phyloP scores from a whole-genome alignment of 2,329 filamentous ascomycete genomes.

The Aspergillus sp. region DNA sequence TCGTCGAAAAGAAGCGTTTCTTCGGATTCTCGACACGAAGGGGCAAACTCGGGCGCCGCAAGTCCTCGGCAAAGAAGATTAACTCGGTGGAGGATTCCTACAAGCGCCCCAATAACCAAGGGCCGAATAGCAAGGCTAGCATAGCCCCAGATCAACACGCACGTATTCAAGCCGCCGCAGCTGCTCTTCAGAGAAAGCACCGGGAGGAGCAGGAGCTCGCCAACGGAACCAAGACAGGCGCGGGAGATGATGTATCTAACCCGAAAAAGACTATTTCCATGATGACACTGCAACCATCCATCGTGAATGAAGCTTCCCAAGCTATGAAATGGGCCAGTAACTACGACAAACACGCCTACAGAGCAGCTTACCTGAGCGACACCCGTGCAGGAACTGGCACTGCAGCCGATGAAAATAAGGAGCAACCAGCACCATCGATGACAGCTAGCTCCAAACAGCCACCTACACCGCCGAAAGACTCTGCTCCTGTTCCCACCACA shows the following conservation, averaged over 20 bases:
- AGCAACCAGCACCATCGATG: constrained; percentile 21
- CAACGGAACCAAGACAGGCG: constrained; percentile 56
- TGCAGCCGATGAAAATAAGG: constrained; percentile 46
- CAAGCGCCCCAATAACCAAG: constrained; percentile 49
- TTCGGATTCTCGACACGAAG: constrained; percentile 79
- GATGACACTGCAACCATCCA: constrained; percentile 79
- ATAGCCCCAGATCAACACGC: constrained; percentile 91
- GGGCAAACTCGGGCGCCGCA: constrained; percentile 66
- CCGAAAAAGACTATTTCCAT: constrained; percentile 81
- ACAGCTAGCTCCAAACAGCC: constrained; percentile 29
- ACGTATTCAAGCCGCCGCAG: constrained; percentile 86
- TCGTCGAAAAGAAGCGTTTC: constrained; percentile 92
- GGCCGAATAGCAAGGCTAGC: constrained; percentile 71
- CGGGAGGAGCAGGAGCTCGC: constrained; percentile 54
- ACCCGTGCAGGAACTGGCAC: constrained; percentile 68
- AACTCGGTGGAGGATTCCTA: constrained; percentile 52
- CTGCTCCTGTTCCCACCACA: constrained; percentile 17
- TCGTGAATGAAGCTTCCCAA: constrained; percentile 82
- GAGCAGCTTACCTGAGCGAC: constrained; percentile 81
- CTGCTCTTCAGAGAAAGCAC: constrained; percentile 73
- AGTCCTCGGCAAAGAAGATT: constrained; percentile 66
- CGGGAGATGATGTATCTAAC: constrained; percentile 50
- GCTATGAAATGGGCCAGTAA: constrained; percentile 97
- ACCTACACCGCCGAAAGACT: constrained; percentile 29
- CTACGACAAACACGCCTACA: constrained; percentile 86